phyloP scores from a whole-genome alignment of 2,329 filamentous ascomycete species.

The Cladosporium sp. region DNA sequence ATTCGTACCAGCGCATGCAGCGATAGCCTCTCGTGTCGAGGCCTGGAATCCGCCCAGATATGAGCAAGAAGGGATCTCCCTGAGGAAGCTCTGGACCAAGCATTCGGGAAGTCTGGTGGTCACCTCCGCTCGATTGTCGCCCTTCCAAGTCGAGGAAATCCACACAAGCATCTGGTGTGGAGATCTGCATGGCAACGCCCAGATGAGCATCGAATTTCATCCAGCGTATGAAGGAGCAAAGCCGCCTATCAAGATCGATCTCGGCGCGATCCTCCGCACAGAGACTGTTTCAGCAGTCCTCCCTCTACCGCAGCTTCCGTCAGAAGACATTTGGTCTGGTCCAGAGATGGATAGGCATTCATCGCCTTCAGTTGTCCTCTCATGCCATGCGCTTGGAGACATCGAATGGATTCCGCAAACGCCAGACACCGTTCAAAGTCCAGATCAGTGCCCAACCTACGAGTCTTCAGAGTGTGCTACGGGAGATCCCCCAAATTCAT shows the following conservation, averaged over 20 bases:
- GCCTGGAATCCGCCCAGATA: neutral
- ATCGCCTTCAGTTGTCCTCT: neutral
- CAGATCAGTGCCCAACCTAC: neutral
- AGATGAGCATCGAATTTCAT: neutral
- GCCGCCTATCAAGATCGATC: neutral
- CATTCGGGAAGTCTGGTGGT: neutral
- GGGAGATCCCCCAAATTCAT: neutral
- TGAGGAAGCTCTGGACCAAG: neutral
- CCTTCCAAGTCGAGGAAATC: neutral
- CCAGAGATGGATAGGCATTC: neutral
- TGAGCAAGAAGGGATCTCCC: neutral
- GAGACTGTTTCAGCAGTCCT: neutral
- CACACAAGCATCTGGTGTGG: neutral
- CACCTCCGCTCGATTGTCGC: neutral
- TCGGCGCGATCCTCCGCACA: neutral
- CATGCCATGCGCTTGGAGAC: neutral
- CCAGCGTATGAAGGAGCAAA: neutral
- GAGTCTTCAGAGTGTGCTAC: too few relatives aligned
- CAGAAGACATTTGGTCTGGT: neutral
- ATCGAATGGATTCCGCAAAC: neutral
- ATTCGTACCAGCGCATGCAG: neutral
- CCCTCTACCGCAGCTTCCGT: neutral
- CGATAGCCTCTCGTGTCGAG: neutral
- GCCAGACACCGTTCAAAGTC: neutral
- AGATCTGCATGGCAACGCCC: neutral